Base-by-base conservation (phyloP, 345 rosid species). In the Durio zibethinus region DNA sequence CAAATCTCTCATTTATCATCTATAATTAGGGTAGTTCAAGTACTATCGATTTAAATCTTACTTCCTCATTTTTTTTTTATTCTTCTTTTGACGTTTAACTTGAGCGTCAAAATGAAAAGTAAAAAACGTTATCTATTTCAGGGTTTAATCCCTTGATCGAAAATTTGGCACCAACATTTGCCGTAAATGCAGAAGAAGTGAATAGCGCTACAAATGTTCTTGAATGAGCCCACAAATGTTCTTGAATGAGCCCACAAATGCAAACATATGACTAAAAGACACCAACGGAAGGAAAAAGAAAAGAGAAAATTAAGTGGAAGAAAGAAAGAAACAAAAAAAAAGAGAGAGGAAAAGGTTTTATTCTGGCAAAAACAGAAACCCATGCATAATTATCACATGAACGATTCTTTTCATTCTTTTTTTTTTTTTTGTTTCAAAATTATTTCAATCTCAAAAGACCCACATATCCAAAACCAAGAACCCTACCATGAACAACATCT, bases 381-480 rank as follows among this genome's bases (percentile, higher is more conserved):
- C 68, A 64, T 47, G 75, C 82, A 75, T 60, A 42, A 52, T 20
- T 15, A 74, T 80, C 72, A 76, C 67, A 76, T 76, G 79, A 68
- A 16, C 18, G 47, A 65, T 12, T 66, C 54, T 27, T 16, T 12
- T 66, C 54, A 20, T 16, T 67, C 4, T 10, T 1, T 18, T 1
- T 63, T 1, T 53, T 25, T 57, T 10, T 4, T 10, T 59, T 59
- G 11, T 48, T 36, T 0, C 6, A 70, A 65, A 40, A 48, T 74
- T 14, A 57, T 31, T 7, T 63, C 4, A 18, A 20, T 38, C 27
- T 47, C 18, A 47, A 25, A 75, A 75, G 78, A 33, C 71, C 61
- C 61, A 63, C 61, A 5, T 35, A 36, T 53, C 63, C 76, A 54
- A 54, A 9, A 52, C 36, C 63, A 73, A 14, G 2, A 74, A 59